Evolutionary conservation across 441 rosid genomes (phyloP).

Genomic region (Erodium moschatum): DNA sequence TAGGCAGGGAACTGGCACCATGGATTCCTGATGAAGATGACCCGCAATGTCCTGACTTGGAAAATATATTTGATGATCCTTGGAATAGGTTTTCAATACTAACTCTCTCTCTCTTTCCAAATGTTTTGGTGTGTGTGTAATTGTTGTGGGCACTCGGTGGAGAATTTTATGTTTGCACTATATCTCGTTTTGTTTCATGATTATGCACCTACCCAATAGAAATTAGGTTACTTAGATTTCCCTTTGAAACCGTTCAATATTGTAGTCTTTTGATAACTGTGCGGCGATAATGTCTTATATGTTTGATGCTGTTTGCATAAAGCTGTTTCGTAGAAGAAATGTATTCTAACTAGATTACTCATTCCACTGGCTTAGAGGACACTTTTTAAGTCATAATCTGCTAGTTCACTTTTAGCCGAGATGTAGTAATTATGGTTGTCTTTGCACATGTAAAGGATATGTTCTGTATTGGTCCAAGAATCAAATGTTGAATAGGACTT

Average conservation of each 20-base stretch:
- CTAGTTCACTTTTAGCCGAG: not conserved
- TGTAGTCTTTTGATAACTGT: not conserved
- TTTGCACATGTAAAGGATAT: not conserved
- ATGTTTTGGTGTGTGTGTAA: slow-evolving; percentile 15
- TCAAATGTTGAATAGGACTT: not conserved
- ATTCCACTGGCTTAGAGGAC: not conserved
- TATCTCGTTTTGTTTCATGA: not conserved
- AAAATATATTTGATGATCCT: slow-evolving; percentile 54
- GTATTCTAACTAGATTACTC: not conserved
- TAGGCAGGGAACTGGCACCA: slow-evolving; percentile 62
- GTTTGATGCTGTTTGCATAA: not conserved
- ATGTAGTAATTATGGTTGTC: not conserved
- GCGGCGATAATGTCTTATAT: not conserved
- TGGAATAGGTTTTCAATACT: slow-evolving; percentile 51
- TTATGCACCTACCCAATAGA: not conserved
- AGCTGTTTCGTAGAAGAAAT: not conserved
- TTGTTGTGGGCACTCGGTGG: not conserved
- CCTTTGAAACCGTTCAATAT: not conserved
- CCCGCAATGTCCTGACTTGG: slow-evolving; percentile 57
- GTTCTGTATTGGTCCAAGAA: not conserved
- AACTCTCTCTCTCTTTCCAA: slow-evolving; percentile 13
- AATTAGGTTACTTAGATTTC: not conserved
- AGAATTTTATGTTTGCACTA: not conserved
- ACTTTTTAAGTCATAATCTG: not conserved
- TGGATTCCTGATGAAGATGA: slow-evolving; percentile 79